Base-by-base conservation (phyloP, 148 eudicot genomes). In the Drosera capensis region DNA sequence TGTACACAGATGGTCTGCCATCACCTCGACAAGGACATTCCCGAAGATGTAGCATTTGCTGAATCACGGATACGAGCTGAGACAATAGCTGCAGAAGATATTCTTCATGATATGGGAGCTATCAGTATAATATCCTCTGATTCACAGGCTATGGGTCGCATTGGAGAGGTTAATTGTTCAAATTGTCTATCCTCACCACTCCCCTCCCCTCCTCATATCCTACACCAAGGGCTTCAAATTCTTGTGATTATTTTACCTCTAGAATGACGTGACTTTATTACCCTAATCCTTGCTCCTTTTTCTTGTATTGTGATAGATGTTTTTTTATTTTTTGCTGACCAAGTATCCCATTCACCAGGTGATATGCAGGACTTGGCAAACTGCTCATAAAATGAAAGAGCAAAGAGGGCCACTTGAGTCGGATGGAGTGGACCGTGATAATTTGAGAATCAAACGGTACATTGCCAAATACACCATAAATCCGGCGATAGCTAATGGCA, bases 121-220 rank as follows among this genome's bases (percentile, higher is more conserved):
- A 88, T 88, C 51, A 88, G 97, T 67, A 88, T 88, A 45, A 80
- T 88, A 57, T 65, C 97, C 36, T 88, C 97, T 23, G 97, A 88
- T 78, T 88, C 97, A 38, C 97, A 88, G 46, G 97, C 97, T 54
- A 80, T 88, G 97, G 97, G 97, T 48, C 92, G 97, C 43, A 88
- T 88, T 45, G 97, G 94, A 62, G 97, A 88, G 97, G 97, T 84
- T 28, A 39, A 45, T 49, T 20, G 14, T 14, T 17, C 7, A 8
- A n/a, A n/a, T 14, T 23, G 30, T 8, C 30, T 17, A 12, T 14
- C 18, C 9, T 45, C 14, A 16, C 29, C 0, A 2, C 23, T 6
- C 8, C 14, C 14, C 45, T 41, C 14, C 8, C 23, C 7, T 3
- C n/a, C n/a, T n/a, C n/a, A n/a, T n/a, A n/a, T n/a, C n/a, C n/a